Evolutionary conservation across 345 rosid species (phyloP).

Genomic region (Nasturtium officinale): DNA sequence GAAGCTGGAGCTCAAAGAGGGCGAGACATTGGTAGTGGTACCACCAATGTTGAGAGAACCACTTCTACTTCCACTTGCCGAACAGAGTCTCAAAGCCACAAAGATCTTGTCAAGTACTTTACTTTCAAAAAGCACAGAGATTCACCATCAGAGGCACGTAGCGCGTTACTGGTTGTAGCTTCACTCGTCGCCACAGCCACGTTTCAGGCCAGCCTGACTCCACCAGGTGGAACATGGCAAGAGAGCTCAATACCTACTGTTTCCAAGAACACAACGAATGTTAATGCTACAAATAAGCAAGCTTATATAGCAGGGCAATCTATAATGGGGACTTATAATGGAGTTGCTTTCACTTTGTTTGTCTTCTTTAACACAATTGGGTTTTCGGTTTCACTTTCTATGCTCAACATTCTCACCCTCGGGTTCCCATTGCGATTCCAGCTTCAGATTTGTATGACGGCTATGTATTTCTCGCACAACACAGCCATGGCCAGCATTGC

Average conservation of each 20-base stretch:
- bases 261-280: slow-evolving; percentile 29
- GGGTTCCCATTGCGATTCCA: slow-evolving; percentile 58
- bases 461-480: slow-evolving; percentile 49
- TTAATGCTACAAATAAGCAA: background rate
- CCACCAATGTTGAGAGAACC: slow-evolving; percentile 24
- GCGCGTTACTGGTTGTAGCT: slow-evolving; percentile 53
- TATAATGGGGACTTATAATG: slow-evolving; percentile 42
- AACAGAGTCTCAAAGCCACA: slow-evolving; percentile 8
- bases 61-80: slow-evolving; percentile 33
- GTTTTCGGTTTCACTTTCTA: slow-evolving; percentile 48
- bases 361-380: slow-evolving; percentile 55
- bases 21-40: slow-evolving; percentile 31
- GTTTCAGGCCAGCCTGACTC: slow-evolving; percentile 53
- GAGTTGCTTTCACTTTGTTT: slow-evolving; percentile 37
- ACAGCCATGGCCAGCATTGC: slow-evolving; percentile 44
- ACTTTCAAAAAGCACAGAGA: slow-evolving; percentile 63
- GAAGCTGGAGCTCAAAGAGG: slow-evolving; percentile 48
- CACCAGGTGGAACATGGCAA: slow-evolving; percentile 65
- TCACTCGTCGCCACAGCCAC: slow-evolving; percentile 57
- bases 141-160: slow-evolving; percentile 58
- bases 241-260: slow-evolving; percentile 34
- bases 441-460: slow-evolving; percentile 50
- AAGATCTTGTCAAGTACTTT: slow-evolving; percentile 51
- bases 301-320: slow-evolving; percentile 49
- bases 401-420: slow-evolving; percentile 55